Base-by-base conservation (phyloP, 768 basidiomycete genomes). In the Coprinopsis strossmayeri region DNA sequence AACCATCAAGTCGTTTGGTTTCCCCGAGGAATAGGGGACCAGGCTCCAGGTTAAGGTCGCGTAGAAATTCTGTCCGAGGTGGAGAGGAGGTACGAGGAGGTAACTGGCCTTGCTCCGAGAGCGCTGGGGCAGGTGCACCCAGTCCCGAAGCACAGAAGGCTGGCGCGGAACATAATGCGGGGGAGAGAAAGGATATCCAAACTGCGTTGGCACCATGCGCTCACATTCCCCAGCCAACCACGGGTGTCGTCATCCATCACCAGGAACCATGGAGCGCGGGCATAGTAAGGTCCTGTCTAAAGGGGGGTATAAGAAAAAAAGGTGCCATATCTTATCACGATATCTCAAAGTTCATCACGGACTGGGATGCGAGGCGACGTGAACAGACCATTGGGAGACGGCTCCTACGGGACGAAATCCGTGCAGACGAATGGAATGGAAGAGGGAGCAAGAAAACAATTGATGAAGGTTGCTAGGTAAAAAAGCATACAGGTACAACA, bases 391-490 rank as follows among this genome's bases (percentile, higher is more conserved):
- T n/a, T 39, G 25, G 18, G 20, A 26, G 24, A 9, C 11, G 39
- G 45, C 47, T 42, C 30, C 25, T 43, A 47, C 59, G 56, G 57
- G 53, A 48, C 59, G 59, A 57, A 28, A 39, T 39, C 59, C 57
- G 50, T 34, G 43, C 27, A 41, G 42, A 53, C 17, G 48, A 57
- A 57, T 48, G 50, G 52, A 40, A n/a, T n/a, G n/a, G n/a, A n/a
- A n/a, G n/a, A n/a, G n/a, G 38, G 53, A 51, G 48, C 9, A 54
- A 57, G 60, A 55, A 59, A 45, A 53, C 53, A 59, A 57, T 57
- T 51, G 53, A 61, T 61, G 51, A 56, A 51, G 53, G 60, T 57
- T 57, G 58, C 56, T 58, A 61, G 45, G 57, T 49, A 51, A 44
- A 46, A 50, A 39, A n/a, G n/a, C n/a, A n/a, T n/a, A n/a, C n/a